phyloP scores from a whole-genome alignment of 2,329 filamentous ascomycete genomes.

The Cordyceps javanica region DNA sequence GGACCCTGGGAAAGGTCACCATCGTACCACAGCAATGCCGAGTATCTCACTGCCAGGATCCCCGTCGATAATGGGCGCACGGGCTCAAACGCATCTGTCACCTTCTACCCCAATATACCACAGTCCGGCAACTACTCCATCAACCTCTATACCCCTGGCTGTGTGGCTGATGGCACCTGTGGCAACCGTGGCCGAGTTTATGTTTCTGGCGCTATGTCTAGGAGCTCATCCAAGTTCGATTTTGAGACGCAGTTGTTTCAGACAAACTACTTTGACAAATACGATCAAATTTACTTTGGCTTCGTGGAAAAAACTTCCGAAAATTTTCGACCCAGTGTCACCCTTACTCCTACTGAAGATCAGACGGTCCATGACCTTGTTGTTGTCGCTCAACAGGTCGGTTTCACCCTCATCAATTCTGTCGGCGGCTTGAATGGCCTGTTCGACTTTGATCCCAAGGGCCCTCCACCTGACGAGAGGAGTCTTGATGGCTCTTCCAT shows the following conservation, averaged over 20 bases:
- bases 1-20: constrained; percentile 69
- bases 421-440: constrained; percentile 81
- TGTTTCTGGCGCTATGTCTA: constrained; percentile 66
- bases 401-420: constrained; percentile 67
- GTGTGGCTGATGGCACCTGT: constrained; percentile 73
- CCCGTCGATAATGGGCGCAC: constrained; percentile 44
- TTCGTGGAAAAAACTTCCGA: constrained; percentile 68
- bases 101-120: constrained; percentile 77
- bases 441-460: constrained; percentile 73
- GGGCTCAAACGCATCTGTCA: constrained; percentile 56
- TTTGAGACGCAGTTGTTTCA: constrained; percentile 67
- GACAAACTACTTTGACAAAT: constrained; percentile 95
- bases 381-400: constrained; percentile 83
- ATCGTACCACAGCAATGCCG: constrained; percentile 62
- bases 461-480: constrained; percentile 45
- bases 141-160: constrained; percentile 88
- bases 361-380: constrained; percentile 59
- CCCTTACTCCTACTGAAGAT: constrained; percentile 61
- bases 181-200: constrained; percentile 71
- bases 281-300: constrained; percentile 85
- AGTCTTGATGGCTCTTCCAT: constrained; percentile 68
- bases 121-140: constrained; percentile 90
- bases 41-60: constrained; percentile 69
- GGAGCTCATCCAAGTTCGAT: constrained; percentile 37
- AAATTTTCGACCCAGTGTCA: constrained; percentile 75